phyloP scores from a whole-genome alignment of 192 early-diverging fungal genomes.

The Linnemannia elongata region DNA sequence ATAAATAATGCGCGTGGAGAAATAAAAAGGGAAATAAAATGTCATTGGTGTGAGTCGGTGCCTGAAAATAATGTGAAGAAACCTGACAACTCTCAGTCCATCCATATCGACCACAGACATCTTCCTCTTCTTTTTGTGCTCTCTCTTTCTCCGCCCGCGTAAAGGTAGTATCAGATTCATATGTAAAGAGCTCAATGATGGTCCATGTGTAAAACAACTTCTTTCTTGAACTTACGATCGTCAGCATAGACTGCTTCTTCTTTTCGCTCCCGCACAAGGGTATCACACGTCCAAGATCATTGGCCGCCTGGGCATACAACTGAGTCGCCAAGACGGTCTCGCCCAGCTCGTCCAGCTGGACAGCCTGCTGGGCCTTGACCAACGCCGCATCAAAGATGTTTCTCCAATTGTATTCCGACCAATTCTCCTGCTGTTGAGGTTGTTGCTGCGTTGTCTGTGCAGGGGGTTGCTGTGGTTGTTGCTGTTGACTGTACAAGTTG shows the following conservation, averaged over 20 bases:
- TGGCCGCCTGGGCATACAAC: constrained; percentile 47
- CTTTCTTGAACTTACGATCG: constrained; percentile 38
- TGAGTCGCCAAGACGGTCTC: constrained; percentile 27
- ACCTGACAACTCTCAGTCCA: neutral
- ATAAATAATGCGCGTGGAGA: neutral
- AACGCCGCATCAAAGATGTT: constrained; percentile 49
- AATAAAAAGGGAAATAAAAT: constrained; percentile 10
- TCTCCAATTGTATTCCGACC: constrained; percentile 28
- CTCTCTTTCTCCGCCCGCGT: constrained; percentile 1
- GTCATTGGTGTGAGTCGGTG: constrained; percentile 16
- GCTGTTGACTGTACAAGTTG: constrained; percentile 11
- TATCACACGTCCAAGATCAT: constrained; percentile 51
- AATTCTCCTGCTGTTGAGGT: constrained; percentile 8
- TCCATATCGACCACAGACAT: neutral
- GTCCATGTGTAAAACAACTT: neutral
- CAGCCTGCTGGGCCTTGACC: constrained; percentile 53
- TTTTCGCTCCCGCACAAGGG: constrained; percentile 51
- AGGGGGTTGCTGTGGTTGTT: neutral
- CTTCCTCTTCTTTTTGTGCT: neutral
- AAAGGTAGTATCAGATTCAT: neutral
- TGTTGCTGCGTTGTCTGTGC: constrained; percentile 1
- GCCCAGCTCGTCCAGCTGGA: constrained; percentile 45
- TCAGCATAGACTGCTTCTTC: constrained; percentile 56
- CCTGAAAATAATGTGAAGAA: constrained; percentile 12
- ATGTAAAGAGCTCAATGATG: neutral